Evolutionary conservation across 1,284 basidiomycete species (phyloP).

Genomic region (Papiliotrema flavescens): DNA sequence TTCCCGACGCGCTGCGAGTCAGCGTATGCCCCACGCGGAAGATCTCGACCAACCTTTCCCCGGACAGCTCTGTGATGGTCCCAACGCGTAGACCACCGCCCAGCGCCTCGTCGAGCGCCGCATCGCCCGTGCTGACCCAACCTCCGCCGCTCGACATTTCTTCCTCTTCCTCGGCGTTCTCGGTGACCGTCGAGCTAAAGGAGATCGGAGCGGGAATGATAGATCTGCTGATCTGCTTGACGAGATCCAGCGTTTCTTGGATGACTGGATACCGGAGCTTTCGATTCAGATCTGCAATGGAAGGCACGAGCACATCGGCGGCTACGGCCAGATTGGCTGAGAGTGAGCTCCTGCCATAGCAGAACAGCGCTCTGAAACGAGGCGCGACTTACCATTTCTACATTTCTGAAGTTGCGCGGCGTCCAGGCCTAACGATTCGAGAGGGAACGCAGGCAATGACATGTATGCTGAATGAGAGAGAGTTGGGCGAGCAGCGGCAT

Average conservation of each 20-base stretch:
- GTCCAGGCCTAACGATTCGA: no score
- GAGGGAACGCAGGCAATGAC: no score
- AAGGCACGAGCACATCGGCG: constrained; percentile 42
- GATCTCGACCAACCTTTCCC: constrained; percentile 67
- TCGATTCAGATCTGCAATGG: constrained; percentile 32
- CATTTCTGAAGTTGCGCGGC: no score
- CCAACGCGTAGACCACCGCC: constrained; percentile 72
- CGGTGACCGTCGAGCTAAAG: not conserved
- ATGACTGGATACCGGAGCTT: constrained; percentile 21
- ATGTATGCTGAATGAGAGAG: no score
- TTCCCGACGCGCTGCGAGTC: constrained; percentile 68
- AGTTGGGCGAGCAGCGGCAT: no score
- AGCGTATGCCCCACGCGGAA: not conserved
- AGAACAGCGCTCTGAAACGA: no score
- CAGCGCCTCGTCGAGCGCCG: constrained; percentile 60
- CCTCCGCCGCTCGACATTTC: constrained; percentile 5
- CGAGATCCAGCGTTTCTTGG: constrained; percentile 7
- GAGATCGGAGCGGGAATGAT: constrained; percentile 21
- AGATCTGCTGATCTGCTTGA: constrained; percentile 19
- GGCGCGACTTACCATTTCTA: no score
- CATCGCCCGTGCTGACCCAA: constrained; percentile 62
- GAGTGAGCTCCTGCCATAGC: no score
- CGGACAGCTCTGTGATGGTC: constrained; percentile 75
- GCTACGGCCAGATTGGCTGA: constrained; percentile 33
- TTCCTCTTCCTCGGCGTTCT: constrained; percentile 3